phyloP scores from a whole-genome alignment of 208 protist genomes.

The Borovskyia barvae region DNA sequence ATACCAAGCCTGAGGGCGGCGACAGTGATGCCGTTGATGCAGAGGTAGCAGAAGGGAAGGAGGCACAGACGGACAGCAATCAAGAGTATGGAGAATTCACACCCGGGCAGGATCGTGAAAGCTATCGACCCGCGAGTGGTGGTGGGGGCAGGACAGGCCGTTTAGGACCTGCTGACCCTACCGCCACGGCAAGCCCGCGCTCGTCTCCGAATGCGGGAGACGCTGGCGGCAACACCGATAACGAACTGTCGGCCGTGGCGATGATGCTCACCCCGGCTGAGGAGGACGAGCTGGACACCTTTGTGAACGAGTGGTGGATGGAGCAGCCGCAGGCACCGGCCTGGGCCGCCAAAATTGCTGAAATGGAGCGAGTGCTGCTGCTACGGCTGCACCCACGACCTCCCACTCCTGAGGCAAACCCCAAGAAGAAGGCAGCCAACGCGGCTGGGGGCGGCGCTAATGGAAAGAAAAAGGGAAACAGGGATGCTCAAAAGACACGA shows the following conservation, averaged over 20 bases:
- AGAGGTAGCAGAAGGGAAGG: not conserved
- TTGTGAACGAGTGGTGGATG: constrained; percentile 61
- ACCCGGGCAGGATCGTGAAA: too few species aligned
- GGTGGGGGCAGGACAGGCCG: too few species aligned
- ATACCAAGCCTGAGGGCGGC: constrained; percentile 5
- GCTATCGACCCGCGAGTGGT: too few species aligned
- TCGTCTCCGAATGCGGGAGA: too few species aligned
- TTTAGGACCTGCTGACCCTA: too few species aligned
- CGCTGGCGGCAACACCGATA: not conserved
- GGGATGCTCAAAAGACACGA: constrained; percentile 50
- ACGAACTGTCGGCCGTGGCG: constrained; percentile 14
- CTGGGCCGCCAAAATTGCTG: constrained; percentile 47
- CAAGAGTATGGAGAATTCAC: too few species aligned
- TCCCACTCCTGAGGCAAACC: constrained; percentile 48
- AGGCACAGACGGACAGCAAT: too few species aligned
- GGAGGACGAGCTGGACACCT: constrained; percentile 47
- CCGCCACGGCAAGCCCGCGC: too few species aligned
- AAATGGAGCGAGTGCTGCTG: constrained; percentile 85
- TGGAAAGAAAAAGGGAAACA: constrained; percentile 39
- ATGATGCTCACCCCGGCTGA: constrained; percentile 61
- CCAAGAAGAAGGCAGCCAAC: constrained; percentile 42
- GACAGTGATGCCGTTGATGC: not conserved
- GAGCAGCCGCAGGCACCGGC: constrained; percentile 38
- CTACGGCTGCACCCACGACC: constrained; percentile 41
- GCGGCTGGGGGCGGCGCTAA: constrained; percentile 15